These are phyloP conservation scores for Paradendryphiella salina DNA, from an alignment of 2,329 filamentous ascomycete genomes.

Conservation along the genomic window DNA sequence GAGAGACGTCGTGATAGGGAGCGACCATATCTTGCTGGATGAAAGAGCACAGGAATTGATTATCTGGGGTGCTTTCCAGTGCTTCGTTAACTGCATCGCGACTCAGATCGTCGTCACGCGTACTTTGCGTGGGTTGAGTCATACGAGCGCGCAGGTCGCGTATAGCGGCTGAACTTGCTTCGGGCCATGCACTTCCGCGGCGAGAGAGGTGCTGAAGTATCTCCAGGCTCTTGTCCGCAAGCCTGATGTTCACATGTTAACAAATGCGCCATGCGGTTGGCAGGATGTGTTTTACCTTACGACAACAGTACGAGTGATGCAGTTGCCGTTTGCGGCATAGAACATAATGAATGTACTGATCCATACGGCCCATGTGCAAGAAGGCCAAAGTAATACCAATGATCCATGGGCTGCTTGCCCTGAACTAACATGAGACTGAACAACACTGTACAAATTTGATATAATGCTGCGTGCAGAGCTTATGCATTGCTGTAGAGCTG, in stretches of 20 bases:
- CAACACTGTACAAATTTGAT: constrained; percentile 45
- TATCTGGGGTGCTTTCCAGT: background rate
- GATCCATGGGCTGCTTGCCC: background rate
- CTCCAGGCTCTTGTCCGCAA: constrained; percentile 30
- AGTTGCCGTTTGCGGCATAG: constrained; percentile 54
- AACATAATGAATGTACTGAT: constrained; percentile 58
- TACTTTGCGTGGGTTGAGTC: background rate
- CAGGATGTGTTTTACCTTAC: constrained; percentile 43
- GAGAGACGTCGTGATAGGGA: background rate
- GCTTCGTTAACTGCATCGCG: background rate
- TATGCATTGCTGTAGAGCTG: constrained; percentile 57
- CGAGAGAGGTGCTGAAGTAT: constrained; percentile 33
- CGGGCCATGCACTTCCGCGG: constrained; percentile 36
- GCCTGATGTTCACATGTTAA: constrained; percentile 19
- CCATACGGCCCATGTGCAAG: constrained; percentile 59
- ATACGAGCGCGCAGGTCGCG: constrained; percentile 28
- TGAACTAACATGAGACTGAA: background rate
- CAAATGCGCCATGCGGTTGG: too few relatives aligned
- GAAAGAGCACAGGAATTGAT: background rate
- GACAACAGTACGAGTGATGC: constrained; percentile 48
- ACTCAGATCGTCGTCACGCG: background rate
- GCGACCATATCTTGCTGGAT: background rate
- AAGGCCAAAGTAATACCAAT: constrained; percentile 54
- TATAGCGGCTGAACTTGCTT: constrained; percentile 37
- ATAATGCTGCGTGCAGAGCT: constrained; percentile 56